Evolutionary conservation across 2,329 filamentous ascomycete genomes (phyloP).

Genomic region (Cryphonectria japonica): DNA sequence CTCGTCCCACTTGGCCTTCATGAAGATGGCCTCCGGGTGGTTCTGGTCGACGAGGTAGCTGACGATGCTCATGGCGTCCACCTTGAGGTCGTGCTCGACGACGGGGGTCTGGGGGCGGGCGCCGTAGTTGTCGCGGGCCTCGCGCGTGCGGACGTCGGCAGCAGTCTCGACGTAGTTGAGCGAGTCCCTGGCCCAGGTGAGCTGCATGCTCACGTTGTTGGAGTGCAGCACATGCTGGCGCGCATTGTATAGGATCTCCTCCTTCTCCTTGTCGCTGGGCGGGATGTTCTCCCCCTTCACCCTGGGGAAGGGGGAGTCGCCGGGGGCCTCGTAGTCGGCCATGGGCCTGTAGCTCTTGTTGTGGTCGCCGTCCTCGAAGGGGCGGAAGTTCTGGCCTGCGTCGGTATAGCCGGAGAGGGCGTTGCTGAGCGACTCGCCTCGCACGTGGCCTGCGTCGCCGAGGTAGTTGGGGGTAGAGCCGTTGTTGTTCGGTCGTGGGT

Average conservation of each 20-base stretch:
- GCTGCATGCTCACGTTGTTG: conserved; percentile 93
- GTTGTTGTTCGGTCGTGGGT: conserved; percentile 39
- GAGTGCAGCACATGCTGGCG: conserved; percentile 84
- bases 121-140: conserved; percentile 47
- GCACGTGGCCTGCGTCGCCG: conserved; percentile 39
- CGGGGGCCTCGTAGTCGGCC: conserved; percentile 63
- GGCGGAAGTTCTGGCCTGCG: conserved; percentile 41
- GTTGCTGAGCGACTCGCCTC: conserved; percentile 50
- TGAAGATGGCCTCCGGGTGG: conserved; percentile 92
- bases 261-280: conserved; percentile 91
- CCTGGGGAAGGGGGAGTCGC: conserved; percentile 90
- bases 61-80: conserved; percentile 91
- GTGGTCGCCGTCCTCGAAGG: conserved; percentile 47
- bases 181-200: conserved; percentile 94
- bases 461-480: conserved; percentile 36
- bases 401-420: conserved; percentile 40
- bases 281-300: conserved; percentile 87
- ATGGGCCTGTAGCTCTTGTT: conserved; percentile 43
- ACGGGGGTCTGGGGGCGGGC: conserved; percentile 77
- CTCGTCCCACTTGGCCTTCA: conserved; percentile 95
- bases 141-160: conserved; percentile 73
- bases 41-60: conserved; percentile 86
- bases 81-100: conserved; percentile 83
- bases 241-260: conserved; percentile 84
- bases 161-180: conserved; percentile 86